Conservation (phyloP, 129 eudicot species). For the Lactuca saligna region DNA sequence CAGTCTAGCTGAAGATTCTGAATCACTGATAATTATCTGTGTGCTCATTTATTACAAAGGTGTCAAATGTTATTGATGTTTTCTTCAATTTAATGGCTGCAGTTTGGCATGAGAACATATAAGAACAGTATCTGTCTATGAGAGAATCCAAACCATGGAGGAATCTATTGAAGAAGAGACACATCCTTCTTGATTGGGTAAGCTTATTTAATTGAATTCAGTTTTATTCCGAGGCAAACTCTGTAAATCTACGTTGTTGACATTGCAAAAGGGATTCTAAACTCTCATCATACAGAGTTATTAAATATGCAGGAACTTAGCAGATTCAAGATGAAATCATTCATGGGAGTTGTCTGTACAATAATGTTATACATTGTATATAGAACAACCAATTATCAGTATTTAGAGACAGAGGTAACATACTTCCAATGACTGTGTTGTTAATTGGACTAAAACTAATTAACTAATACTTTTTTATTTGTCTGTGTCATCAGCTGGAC, state of each 20-base stretch:
- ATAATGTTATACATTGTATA: slow-evolving; percentile 84
- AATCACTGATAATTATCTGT: too few relatives aligned
- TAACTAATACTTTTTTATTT: slow-evolving; percentile 19
- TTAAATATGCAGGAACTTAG: slow-evolving; percentile 57
- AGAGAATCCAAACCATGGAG: slow-evolving; percentile 65
- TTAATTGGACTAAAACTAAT: neutral
- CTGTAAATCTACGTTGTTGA: slow-evolving; percentile 4
- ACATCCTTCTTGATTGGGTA: slow-evolving; percentile 58
- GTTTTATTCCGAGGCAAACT: slow-evolving; percentile 10
- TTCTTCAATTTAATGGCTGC: slow-evolving; percentile 31
- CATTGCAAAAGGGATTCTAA: slow-evolving; percentile 18
- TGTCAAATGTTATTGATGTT: neutral
- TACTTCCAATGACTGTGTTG: neutral
- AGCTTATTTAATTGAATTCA: slow-evolving; percentile 12
- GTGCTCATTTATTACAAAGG: slow-evolving; percentile 16
- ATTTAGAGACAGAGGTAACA: slow-evolving; percentile 85
- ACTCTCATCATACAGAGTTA: slow-evolving; percentile 19
- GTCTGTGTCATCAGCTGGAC: slow-evolving; percentile 63
- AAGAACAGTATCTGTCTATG: slow-evolving; percentile 50
- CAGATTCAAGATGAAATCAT: slow-evolving; percentile 63
- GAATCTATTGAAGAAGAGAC: slow-evolving; percentile 53
- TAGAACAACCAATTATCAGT: slow-evolving; percentile 86
- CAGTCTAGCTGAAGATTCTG: too few relatives aligned
- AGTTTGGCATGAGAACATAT: slow-evolving; percentile 58
- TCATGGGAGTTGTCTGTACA: slow-evolving; percentile 73